phyloP scores from a whole-genome alignment of 257 asterid species.

The Petunia axillaris region DNA sequence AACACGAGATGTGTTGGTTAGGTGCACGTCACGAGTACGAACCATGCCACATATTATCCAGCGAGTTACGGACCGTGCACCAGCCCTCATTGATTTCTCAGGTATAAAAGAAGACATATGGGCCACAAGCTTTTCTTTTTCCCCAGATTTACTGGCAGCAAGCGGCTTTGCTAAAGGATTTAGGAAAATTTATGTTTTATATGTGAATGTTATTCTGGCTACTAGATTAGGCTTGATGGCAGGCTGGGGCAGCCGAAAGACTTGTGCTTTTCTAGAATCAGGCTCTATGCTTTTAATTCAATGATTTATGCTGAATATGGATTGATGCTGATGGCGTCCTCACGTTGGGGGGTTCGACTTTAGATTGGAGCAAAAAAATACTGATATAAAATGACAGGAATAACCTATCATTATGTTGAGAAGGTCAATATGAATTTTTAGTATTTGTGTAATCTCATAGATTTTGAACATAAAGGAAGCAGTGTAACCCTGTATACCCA shows the following conservation, averaged over 20 bases:
- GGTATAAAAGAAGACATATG: not conserved
- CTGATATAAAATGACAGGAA: not conserved
- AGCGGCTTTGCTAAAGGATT: not conserved
- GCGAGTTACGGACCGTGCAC: too few relatives aligned
- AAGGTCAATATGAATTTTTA: not conserved
- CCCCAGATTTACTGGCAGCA: too few relatives aligned
- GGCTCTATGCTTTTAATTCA: not conserved
- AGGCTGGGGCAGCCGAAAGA: not conserved
- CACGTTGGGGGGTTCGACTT: not conserved
- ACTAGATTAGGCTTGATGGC: not conserved
- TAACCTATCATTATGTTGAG: not conserved
- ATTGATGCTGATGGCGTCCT: not conserved
- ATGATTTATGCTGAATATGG: not conserved
- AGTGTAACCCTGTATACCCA: not conserved
- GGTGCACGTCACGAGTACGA: too few relatives aligned
- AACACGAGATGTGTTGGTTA: too few relatives aligned
- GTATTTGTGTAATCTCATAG: not conserved
- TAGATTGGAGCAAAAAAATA: not conserved
- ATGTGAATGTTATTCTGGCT: not conserved
- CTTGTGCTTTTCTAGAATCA: slow-evolving; percentile 16
- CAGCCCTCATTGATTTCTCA: too few relatives aligned
- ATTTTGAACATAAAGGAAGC: not conserved
- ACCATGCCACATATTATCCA: too few relatives aligned
- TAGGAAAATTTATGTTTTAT: not conserved
- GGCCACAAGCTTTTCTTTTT: not conserved